phyloP scores from a whole-genome alignment of 352 stramenopile species.

The Pythium aphanidermatum region DNA sequence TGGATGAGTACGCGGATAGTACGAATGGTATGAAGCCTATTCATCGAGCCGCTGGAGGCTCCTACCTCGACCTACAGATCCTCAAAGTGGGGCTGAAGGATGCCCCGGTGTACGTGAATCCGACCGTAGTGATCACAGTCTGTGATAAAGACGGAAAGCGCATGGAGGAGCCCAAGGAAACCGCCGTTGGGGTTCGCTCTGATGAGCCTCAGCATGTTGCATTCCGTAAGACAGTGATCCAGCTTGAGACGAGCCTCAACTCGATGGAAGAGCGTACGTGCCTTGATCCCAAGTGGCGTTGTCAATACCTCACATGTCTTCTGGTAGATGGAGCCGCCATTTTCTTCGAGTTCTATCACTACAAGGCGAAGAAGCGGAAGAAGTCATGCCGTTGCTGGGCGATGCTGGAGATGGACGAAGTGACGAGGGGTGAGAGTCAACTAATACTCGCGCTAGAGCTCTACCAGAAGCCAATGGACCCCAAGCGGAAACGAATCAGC shows the following conservation, averaged over 20 bases:
- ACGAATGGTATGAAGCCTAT: not conserved
- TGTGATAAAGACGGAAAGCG: slow-evolving; percentile 42
- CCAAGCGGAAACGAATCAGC: slow-evolving; percentile 55
- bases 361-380: slow-evolving; percentile 73
- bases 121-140: slow-evolving; percentile 57
- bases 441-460: slow-evolving; percentile 43
- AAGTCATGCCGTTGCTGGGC: slow-evolving; percentile 73
- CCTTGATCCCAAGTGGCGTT: too few species aligned
- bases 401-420: slow-evolving; percentile 65
- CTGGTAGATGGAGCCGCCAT: slow-evolving; percentile 41
- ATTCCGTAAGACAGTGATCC: slow-evolving; percentile 33
- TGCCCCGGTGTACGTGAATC: slow-evolving; percentile 50
- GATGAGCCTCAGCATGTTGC: slow-evolving; percentile 38
- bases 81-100: slow-evolving; percentile 62
- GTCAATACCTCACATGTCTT: too few species aligned
- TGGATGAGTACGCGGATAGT: slow-evolving; percentile 16
- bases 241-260: slow-evolving; percentile 43
- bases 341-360: slow-evolving; percentile 72
- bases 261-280: slow-evolving; percentile 52
- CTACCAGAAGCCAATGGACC: slow-evolving; percentile 67
- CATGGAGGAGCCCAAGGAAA: slow-evolving; percentile 56
- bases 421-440: slow-evolving; percentile 16
- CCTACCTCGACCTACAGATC: slow-evolving; percentile 50
- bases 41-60: slow-evolving; percentile 14
- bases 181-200: slow-evolving; percentile 26